A percentile compares a stretch with the other conserved stretches of the same genome.
These are phyloP conservation scores for Oryza brachyantha DNA, from an alignment of 176 grass and related monocot species.

Conservation along the genomic window DNA sequence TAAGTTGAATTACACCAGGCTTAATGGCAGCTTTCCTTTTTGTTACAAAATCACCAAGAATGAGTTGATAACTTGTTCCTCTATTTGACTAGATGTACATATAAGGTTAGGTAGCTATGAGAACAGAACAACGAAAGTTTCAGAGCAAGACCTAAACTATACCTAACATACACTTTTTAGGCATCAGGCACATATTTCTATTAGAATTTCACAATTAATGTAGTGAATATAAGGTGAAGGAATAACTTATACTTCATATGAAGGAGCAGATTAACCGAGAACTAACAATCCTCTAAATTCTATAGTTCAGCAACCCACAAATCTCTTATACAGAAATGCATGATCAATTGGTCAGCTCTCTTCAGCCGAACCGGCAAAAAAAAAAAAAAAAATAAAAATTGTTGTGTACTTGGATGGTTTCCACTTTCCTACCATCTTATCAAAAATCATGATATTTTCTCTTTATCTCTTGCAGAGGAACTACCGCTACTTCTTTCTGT, in stretches of 20 bases:
- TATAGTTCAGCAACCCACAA: not conserved
- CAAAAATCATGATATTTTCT: slow-evolving; percentile 13
- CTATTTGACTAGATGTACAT: not conserved
- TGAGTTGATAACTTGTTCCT: not conserved
- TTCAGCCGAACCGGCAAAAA: too few species aligned
- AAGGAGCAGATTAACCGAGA: not conserved
- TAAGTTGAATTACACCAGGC: not conserved
- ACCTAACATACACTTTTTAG: not conserved
- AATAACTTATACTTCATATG: not conserved
- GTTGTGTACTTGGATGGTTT: not conserved
- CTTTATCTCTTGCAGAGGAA: slow-evolving; percentile 54
- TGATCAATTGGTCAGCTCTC: too few species aligned
- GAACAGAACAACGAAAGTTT: not conserved
- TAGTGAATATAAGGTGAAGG: not conserved
- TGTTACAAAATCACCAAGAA: not conserved
- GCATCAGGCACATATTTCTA: not conserved
- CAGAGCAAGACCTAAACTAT: not conserved
- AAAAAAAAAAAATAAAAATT: not conserved
- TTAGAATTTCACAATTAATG: not conserved
- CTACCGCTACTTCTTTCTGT: slow-evolving; percentile 65
- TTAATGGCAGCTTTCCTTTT: not conserved
- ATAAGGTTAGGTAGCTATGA: not conserved
- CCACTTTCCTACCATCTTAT: not conserved
- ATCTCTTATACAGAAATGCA: slow-evolving; percentile 1
- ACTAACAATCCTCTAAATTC: not conserved